A percentile compares a stretch with the other conserved stretches of the same genome.
Conservation (phyloP, 129 eudicot genomes). For the Ambrosia artemisiifolia region DNA sequence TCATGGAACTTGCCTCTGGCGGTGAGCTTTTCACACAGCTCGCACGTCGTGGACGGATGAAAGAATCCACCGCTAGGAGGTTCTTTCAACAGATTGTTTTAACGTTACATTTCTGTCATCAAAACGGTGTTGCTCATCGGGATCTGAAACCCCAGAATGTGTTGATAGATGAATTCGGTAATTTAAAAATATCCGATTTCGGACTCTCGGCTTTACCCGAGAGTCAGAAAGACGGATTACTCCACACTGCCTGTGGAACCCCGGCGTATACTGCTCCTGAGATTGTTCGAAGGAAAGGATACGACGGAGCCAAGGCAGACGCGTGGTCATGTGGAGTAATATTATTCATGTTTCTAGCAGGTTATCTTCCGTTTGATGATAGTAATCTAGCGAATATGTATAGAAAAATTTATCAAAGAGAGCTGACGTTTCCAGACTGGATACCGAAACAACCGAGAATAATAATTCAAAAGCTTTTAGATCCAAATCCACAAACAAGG, state of each 20-base stretch:
- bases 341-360: constrained; percentile 52
- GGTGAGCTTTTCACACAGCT: constrained; percentile 65
- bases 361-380: constrained; percentile 68
- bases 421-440: constrained; percentile 57
- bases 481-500: constrained; percentile 73
- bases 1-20: constrained; percentile 85
- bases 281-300: constrained; percentile 37
- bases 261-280: constrained; percentile 50
- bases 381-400: constrained; percentile 63
- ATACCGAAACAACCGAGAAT: constrained; percentile 50
- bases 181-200: constrained; percentile 63
- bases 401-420: constrained; percentile 56
- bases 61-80: constrained; percentile 52
- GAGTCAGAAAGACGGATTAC: constrained; percentile 34
- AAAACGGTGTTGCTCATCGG: constrained; percentile 70
- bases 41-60: constrained; percentile 48
- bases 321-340: constrained; percentile 93
- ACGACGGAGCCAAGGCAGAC: constrained; percentile 73
- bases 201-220: constrained; percentile 78
- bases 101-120: constrained; percentile 67
- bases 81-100: constrained; percentile 68
- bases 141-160: constrained; percentile 85
- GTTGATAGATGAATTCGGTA: constrained; percentile 37
- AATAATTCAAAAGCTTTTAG: constrained; percentile 54
- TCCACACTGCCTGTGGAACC: constrained; percentile 48